These are phyloP conservation scores for Sphagnurus paluster DNA, from an alignment of 1,284 basidiomycete species.

Conservation along the genomic window DNA sequence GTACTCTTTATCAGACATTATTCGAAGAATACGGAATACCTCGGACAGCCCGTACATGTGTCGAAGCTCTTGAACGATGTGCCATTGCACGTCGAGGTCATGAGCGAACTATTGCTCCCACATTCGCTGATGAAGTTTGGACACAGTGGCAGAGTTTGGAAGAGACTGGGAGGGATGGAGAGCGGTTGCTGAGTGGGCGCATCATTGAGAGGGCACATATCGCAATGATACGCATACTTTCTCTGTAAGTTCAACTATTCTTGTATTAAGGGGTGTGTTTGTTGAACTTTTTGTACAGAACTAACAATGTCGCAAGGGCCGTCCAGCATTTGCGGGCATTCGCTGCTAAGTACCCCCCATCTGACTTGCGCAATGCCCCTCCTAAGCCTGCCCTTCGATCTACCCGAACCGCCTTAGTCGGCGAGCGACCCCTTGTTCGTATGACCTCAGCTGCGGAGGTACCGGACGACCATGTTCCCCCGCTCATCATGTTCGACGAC, in stretches of 20 bases:
- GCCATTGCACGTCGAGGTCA: conserved; percentile 39
- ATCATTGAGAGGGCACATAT: conserved; percentile 64
- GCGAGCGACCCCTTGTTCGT: conserved; percentile 62
- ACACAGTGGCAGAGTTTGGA: conserved; percentile 52
- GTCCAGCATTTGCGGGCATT: conserved; percentile 55
- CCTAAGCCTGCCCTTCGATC: conserved; percentile 48
- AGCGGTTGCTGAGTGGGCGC: conserved; percentile 40
- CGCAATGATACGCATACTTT: conserved; percentile 62
- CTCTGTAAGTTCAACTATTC: conserved; percentile 62
- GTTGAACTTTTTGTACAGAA: conserved; percentile 36
- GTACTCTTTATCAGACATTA: conserved; percentile 47
- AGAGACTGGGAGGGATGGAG: conserved; percentile 28
- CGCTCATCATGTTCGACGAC: conserved; percentile 64
- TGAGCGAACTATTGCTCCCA: conserved; percentile 50
- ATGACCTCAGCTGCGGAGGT: conserved; percentile 52
- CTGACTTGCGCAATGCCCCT: conserved; percentile 35
- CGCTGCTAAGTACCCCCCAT: conserved; percentile 58
- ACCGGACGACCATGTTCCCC: conserved; percentile 69
- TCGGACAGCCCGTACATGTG: conserved; percentile 56
- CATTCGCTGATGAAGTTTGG: too few relatives aligned
- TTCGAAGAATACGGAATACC: conserved; percentile 43
- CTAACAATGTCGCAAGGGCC: conserved; percentile 50
- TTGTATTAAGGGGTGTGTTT: background rate
- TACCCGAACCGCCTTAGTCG: conserved; percentile 53
- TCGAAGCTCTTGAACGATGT: conserved; percentile 72